Base-by-base conservation (phyloP, 805 yeast genomes). In the Starmera dryadoides region DNA sequence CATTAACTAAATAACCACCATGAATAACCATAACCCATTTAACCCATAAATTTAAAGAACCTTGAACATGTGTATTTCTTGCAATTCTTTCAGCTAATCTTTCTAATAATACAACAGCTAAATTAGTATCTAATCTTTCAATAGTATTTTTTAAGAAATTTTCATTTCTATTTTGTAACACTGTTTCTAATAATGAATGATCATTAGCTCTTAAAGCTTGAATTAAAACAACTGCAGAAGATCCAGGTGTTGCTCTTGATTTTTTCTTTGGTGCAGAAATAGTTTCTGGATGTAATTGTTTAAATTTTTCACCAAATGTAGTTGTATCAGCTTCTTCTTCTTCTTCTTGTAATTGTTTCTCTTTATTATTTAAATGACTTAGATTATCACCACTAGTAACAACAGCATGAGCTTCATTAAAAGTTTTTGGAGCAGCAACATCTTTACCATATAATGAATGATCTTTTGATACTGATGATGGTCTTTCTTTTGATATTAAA, bases 121-220 rank as follows among this genome's bases (percentile, higher is more conserved):
- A 63, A 2, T 65, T 53, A 8, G 84, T 73, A 37, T 75, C 72
- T 31, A 85, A 60, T 37, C 77, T 62, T 45, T 73, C 70, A 32
- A 83, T 69, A 1, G 85, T 73, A 12, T 69, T 61, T 55, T 73
- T 69, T 42, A 79, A 69, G 41, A 73, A 68, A 20, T 59, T 66
- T 36, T 75, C 75, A 46, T 77, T 78, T 18, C 70, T 58, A 42
- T 68, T 67, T 44, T 64, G 56, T 46, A 93, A 69, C 11, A 95
- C 95, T 3, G 86, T 77, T 59, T 93, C 98, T 45, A 93, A 69
- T 41, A 93, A 67, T 9, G 93, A 66, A 52, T 81, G 88, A 58
- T 93, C 99, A 52, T 85, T 86, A 17, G 94, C 80, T 51, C 77
- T 80, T 45, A 93, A 69, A 0, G 98, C 91, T 64, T 93, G 98